Conservation (phyloP, 768 basidiomycete genomes). For the Vararia minispora region DNA sequence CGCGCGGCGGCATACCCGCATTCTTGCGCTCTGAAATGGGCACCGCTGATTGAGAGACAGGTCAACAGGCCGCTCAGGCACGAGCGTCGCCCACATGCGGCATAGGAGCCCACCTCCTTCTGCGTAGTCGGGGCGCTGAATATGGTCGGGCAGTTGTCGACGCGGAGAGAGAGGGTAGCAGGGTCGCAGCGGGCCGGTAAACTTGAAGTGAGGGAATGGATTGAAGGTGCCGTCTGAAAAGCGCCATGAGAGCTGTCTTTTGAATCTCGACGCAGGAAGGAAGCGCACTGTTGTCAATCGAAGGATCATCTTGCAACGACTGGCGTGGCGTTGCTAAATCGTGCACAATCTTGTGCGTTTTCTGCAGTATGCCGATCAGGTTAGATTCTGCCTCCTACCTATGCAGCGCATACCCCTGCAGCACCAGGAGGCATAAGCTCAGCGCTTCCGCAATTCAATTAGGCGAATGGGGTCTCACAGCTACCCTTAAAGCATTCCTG, state of each 20-base stretch:
- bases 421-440: conserved; percentile 9
- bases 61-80: conserved; percentile 8
- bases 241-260: conserved; percentile 1
- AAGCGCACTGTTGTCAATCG: conserved; percentile 17
- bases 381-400: no score
- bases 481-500: conserved; percentile 95
- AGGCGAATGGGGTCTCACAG: conserved; percentile 60
- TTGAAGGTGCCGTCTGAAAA: conserved; percentile 72
- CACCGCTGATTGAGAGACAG: conserved; percentile 30
- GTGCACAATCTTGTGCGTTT: conserved; percentile 74
- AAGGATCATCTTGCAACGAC: conserved; percentile 17
- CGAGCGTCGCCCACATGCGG: background rate
- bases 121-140: conserved; percentile 84
- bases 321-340: conserved; percentile 35
- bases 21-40: conserved; percentile 48
- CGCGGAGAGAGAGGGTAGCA: conserved; percentile 79
- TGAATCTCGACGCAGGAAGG: background rate
- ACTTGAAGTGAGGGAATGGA: conserved; percentile 68
- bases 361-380: no score
- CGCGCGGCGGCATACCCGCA: conserved; percentile 49
- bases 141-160: conserved; percentile 71
- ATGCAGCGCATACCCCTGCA: no score
- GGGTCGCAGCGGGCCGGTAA: conserved; percentile 71
- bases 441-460: conserved; percentile 6
- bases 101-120: conserved; percentile 37